Evolutionary conservation across 768 basidiomycete species (phyloP).

Genomic region (Kwoniella dejecticola): DNA sequence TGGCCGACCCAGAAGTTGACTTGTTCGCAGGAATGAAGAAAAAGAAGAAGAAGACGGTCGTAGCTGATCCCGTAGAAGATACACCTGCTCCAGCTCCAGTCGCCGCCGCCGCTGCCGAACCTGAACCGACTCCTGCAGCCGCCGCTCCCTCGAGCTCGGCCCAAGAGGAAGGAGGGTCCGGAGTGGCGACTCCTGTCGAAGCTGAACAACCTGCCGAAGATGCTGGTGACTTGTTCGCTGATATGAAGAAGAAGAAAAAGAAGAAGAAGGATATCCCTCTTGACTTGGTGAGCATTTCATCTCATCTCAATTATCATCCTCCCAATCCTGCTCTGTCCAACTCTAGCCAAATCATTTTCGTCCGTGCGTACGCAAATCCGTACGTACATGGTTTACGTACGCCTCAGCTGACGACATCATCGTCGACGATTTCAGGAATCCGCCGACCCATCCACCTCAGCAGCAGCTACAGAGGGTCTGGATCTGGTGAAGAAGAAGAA

Average conservation of each 20-base stretch:
- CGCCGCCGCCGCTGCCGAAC: slow-evolving; percentile 9
- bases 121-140: slow-evolving; percentile 33
- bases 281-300: slow-evolving; percentile 55
- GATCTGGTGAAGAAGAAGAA: slow-evolving; percentile 58
- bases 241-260: slow-evolving; percentile 93
- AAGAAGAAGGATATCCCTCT: slow-evolving; percentile 62
- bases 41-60: slow-evolving; percentile 58
- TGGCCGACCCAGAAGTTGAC: slow-evolving; percentile 55
- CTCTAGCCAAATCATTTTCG: too few relatives aligned
- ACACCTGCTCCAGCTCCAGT: slow-evolving; percentile 12
- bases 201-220: slow-evolving; percentile 49
- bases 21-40: slow-evolving; percentile 60
- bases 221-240: slow-evolving; percentile 84
- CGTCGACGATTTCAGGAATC: slow-evolving; percentile 14
- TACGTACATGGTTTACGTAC: too few relatives aligned
- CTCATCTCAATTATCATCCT: too few relatives aligned
- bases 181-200: slow-evolving; percentile 26
- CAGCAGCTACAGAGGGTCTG: slow-evolving; percentile 37
- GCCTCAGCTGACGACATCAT: too few relatives aligned
- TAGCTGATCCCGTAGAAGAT: slow-evolving; percentile 13
- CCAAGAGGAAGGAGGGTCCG: slow-evolving; percentile 10
- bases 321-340: too few relatives aligned
- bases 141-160: slow-evolving; percentile 15
- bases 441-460: slow-evolving; percentile 30
- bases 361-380: too few relatives aligned